phyloP scores from a whole-genome alignment of 169 alveolate genomes.

The Plasmodium gallinaceum region DNA sequence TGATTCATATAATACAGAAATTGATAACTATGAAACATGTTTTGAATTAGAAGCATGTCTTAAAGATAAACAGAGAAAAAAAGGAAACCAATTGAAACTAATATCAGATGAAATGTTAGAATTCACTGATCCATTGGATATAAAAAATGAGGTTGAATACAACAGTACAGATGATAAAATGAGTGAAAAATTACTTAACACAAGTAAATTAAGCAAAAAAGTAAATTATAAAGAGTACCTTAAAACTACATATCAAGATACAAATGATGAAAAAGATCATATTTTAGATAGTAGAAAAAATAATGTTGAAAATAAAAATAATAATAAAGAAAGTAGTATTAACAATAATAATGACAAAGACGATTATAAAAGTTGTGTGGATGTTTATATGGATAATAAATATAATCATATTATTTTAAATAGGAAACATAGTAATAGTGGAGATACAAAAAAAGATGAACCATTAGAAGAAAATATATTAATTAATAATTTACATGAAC shows the following conservation, averaged over 20 bases:
- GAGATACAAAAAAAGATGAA: not conserved
- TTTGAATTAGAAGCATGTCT: slow-evolving; percentile 56
- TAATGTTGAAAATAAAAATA: not conserved
- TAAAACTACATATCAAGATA: slow-evolving; percentile 37
- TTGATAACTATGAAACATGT: slow-evolving; percentile 69
- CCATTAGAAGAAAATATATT: slow-evolving; percentile 3
- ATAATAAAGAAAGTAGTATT: slow-evolving; percentile 1
- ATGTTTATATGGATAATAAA: slow-evolving; percentile 18
- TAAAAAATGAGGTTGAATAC: slow-evolving; percentile 6
- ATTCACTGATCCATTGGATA: not conserved
- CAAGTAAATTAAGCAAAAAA: not conserved
- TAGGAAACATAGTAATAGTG: slow-evolving; percentile 5
- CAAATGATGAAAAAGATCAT: slow-evolving; percentile 29
- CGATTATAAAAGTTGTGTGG: slow-evolving; percentile 36
- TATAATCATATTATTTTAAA: slow-evolving; percentile 40
- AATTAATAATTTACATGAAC: not conserved
- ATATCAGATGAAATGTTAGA: slow-evolving; percentile 10
- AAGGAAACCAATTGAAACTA: not conserved
- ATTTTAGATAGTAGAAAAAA: not conserved
- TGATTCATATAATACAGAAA: slow-evolving; percentile 18
- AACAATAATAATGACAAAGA: slow-evolving; percentile 16
- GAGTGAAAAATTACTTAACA: slow-evolving; percentile 1
- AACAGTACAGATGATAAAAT: slow-evolving; percentile 13
- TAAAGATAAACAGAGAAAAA: slow-evolving; percentile 27
- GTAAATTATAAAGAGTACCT: not conserved